Conservation (phyloP, 805 yeast species). For the Candida takata region DNA sequence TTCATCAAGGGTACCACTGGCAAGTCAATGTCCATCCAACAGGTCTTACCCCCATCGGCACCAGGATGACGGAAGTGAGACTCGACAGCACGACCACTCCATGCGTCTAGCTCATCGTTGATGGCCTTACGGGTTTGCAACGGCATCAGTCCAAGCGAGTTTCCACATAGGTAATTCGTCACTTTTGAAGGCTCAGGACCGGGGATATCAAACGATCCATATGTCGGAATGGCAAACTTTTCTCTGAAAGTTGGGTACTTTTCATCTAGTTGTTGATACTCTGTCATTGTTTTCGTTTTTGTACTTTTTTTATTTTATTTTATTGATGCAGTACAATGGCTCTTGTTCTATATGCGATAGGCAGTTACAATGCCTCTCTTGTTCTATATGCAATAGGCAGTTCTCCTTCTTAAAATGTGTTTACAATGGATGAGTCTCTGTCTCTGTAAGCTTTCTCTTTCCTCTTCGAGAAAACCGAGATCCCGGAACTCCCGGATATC, state of each 20-base stretch:
- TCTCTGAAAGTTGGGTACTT: conserved; percentile 30
- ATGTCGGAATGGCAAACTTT: conserved; percentile 62
- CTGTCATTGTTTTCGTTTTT: too few relatives aligned
- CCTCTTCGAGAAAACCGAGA: too few relatives aligned
- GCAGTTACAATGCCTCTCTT: too few relatives aligned
- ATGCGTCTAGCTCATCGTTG: conserved; percentile 65
- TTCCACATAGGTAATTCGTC: conserved; percentile 75
- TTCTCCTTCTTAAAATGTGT: too few relatives aligned
- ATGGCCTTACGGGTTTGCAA: conserved; percentile 48
- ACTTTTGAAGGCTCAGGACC: conserved; percentile 7
- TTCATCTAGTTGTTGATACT: conserved; percentile 9
- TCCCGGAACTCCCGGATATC: too few relatives aligned
- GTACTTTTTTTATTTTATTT: too few relatives aligned
- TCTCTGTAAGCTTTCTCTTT: too few relatives aligned
- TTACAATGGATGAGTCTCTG: too few relatives aligned
- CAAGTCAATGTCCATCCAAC: conserved; percentile 83
- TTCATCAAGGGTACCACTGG: conserved; percentile 67
- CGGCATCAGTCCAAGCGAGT: conserved; percentile 93
- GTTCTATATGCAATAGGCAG: too few relatives aligned
- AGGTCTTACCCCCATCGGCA: conserved; percentile 37
- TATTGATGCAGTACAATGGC: too few relatives aligned
- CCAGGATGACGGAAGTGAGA: conserved; percentile 73
- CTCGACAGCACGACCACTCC: conserved; percentile 78
- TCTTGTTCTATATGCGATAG: too few relatives aligned
- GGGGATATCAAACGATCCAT: conserved; percentile 44